Percentiles rank a stretch among this genome's conserved stretches.
Evolutionary conservation across 192 early-diverging fungal species (phyloP).

Genomic region (Diversispora eburnea): DNA sequence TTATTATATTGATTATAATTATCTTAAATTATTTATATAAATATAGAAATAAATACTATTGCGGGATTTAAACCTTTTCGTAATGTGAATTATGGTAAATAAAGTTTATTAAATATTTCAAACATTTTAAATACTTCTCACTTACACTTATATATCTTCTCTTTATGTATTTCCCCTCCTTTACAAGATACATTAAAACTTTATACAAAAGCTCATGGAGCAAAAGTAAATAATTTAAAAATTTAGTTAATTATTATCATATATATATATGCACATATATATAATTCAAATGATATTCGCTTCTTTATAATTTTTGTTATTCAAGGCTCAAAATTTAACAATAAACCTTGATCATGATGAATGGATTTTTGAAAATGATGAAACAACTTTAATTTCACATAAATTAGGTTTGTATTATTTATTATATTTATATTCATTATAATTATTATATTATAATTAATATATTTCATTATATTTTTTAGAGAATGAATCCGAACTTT

Average conservation of each 20-base stretch:
- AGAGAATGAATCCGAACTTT: constrained; percentile 85
- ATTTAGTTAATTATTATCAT: background rate
- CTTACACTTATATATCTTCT: background rate
- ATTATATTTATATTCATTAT: too few species aligned
- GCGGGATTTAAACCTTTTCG: constrained; percentile 68
- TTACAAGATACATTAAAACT: constrained; percentile 69
- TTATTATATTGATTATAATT: background rate
- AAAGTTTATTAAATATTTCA: background rate
- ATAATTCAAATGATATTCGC: constrained; percentile 32
- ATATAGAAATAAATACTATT: constrained; percentile 55
- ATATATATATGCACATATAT: too few species aligned
- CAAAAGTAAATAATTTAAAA: constrained; percentile 52
- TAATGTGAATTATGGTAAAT: constrained; percentile 62
- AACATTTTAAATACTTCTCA: background rate
- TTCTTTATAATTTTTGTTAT: background rate
- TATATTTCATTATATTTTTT: background rate
- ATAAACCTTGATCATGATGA: constrained; percentile 81
- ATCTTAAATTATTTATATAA: background rate
- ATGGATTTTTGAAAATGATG: constrained; percentile 57
- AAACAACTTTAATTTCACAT: constrained; percentile 46
- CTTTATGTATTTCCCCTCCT: background rate
- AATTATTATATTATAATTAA: too few species aligned
- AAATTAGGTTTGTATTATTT: constrained; percentile 55
- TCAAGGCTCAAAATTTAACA: constrained; percentile 74
- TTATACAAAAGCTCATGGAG: constrained; percentile 68